Percentiles rank a stretch among this genome's conserved stretches.
These are phyloP conservation scores for Fusarium newnesense DNA, from an alignment of 2,329 filamentous ascomycete species.

Conservation along the genomic window DNA sequence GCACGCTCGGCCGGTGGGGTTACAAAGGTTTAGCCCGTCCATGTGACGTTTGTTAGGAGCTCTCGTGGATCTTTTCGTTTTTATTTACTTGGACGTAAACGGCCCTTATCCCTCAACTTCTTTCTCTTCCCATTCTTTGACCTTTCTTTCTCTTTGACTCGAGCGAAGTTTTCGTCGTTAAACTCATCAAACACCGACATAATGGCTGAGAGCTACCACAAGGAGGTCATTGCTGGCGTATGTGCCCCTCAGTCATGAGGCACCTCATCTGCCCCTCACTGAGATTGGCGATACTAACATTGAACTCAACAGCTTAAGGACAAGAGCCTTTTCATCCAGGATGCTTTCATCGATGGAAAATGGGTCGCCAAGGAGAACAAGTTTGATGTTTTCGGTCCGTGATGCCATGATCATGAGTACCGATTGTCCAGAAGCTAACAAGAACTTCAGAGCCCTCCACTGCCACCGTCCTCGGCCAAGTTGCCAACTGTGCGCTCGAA, in stretches of 20 bases:
- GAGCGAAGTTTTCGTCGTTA: conserved; percentile 11
- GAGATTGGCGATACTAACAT: conserved; percentile 19
- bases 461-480: conserved; percentile 42
- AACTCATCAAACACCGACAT: conserved; percentile 7
- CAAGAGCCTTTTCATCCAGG: conserved; percentile 43
- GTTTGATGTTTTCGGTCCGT: conserved; percentile 44
- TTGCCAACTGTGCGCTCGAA: conserved; percentile 44
- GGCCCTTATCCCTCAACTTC: neutral
- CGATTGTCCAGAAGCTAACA: conserved; percentile 6
- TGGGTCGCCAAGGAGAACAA: conserved; percentile 45
- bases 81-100: conserved; percentile 21
- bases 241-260: conserved; percentile 37
- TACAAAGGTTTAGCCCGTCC: conserved; percentile 26
- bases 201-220: conserved; percentile 45
- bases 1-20: conserved; percentile 30
- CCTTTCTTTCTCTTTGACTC: conserved; percentile 2
- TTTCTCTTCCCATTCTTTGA: neutral
- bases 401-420: neutral
- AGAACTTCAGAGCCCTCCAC: conserved; percentile 39
- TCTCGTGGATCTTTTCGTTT: conserved; percentile 28
- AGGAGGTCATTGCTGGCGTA: conserved; percentile 42
- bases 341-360: conserved; percentile 44
- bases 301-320: conserved; percentile 38
- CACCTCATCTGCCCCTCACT: conserved; percentile 4
- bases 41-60: conserved; percentile 40